phyloP scores from a whole-genome alignment of 768 basidiomycete genomes.

The Lactarius quietus region DNA sequence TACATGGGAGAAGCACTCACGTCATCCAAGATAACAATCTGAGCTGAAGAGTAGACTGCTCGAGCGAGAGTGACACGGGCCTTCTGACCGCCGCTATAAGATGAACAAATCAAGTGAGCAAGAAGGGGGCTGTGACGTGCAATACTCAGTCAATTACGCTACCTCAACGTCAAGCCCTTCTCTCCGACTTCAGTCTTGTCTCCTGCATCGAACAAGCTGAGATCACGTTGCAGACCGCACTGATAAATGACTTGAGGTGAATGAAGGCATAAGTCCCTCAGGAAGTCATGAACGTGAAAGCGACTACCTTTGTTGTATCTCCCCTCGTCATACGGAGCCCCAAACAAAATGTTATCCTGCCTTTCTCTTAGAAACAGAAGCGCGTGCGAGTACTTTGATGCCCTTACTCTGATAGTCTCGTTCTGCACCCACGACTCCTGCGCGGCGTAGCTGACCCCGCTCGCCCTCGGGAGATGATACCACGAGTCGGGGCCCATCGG shows the following conservation, averaged over 20 bases:
- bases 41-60: slow-evolving; percentile 55
- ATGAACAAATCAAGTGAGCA: not conserved
- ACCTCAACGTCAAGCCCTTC: slow-evolving; percentile 47
- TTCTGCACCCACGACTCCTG: slow-evolving; percentile 88
- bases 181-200: slow-evolving; percentile 56
- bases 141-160: not conserved
- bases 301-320: slow-evolving; percentile 40
- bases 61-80: slow-evolving; percentile 55
- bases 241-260: slow-evolving; percentile 25
- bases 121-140: not conserved
- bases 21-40: slow-evolving; percentile 69
- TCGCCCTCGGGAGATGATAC: slow-evolving; percentile 63
- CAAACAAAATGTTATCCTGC: slow-evolving; percentile 52
- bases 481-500: slow-evolving; percentile 51
- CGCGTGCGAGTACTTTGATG: not conserved
- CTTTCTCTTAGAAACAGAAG: not conserved
- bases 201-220: slow-evolving; percentile 46
- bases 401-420: slow-evolving; percentile 59
- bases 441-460: slow-evolving; percentile 74
- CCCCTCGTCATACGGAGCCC: slow-evolving; percentile 41
- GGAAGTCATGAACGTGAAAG: not conserved
- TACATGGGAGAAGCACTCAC: slow-evolving; percentile 33
- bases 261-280: not conserved
- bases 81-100: slow-evolving; percentile 52
- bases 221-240: slow-evolving; percentile 36